Percentiles rank a stretch among this genome's conserved stretches.
phyloP scores from a whole-genome alignment of 2,329 filamentous ascomycete genomes.

The Neofusicoccum cordaticola region DNA sequence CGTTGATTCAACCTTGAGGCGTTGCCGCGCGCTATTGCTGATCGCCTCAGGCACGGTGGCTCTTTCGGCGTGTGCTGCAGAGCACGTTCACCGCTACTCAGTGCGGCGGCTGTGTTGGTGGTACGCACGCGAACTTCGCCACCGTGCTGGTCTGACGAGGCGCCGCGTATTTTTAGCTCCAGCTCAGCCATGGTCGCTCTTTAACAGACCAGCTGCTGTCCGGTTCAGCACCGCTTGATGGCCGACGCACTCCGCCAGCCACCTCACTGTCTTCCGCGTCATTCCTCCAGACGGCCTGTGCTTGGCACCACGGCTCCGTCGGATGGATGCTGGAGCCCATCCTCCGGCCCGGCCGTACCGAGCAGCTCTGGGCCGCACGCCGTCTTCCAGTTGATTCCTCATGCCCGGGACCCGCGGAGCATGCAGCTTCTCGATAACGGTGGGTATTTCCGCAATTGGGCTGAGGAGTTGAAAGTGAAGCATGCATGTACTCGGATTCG shows the following conservation, averaged over 20 bases:
- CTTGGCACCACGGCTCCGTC: neutral
- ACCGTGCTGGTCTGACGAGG: neutral
- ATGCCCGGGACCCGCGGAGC: too few relatives aligned
- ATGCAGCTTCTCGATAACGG: too few relatives aligned
- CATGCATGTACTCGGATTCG: too few relatives aligned
- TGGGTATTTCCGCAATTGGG: too few relatives aligned
- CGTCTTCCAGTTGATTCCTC: too few relatives aligned
- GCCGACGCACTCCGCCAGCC: neutral
- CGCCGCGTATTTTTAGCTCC: constrained; percentile 6
- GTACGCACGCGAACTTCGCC: constrained; percentile 6
- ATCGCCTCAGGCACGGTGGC: constrained; percentile 10
- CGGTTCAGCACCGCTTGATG: neutral
- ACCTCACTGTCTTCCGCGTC: neutral
- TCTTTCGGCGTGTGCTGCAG: constrained; percentile 5
- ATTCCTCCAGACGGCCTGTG: neutral
- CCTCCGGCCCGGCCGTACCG: neutral
- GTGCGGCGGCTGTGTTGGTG: neutral
- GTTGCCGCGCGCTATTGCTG: constrained; percentile 12
- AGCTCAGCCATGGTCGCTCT: neutral
- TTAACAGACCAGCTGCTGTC: neutral
- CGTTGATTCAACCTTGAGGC: constrained; percentile 2
- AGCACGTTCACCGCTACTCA: constrained; percentile 14
- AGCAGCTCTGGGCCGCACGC: neutral
- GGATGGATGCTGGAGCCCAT: neutral
- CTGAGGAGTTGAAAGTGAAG: too few relatives aligned